Percentiles rank a stretch among this genome's conserved stretches.
These are phyloP conservation scores for Chalaropsis thielavioides DNA, from an alignment of 2,329 filamentous ascomycete species.

Conservation along the genomic window DNA sequence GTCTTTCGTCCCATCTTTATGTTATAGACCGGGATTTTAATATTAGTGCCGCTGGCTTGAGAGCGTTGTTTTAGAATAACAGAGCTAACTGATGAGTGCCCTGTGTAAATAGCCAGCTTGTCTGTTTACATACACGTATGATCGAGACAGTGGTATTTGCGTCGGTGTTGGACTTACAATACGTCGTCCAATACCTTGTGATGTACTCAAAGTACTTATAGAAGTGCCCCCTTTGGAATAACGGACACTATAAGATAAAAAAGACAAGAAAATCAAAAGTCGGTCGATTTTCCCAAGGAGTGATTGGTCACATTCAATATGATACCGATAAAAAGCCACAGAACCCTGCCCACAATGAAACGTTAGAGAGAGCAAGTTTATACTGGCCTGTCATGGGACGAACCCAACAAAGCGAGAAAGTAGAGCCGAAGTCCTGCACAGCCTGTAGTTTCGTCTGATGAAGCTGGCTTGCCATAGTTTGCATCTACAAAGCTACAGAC, in stretches of 20 bases:
- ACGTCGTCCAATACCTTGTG: too few relatives aligned
- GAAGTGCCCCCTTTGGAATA: background rate
- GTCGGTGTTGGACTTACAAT: background rate
- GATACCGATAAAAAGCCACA: background rate
- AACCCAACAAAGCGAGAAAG: background rate
- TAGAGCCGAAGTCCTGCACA: background rate
- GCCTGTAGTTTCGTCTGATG: background rate
- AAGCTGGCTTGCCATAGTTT: background rate
- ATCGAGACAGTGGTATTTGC: background rate
- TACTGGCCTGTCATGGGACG: background rate
- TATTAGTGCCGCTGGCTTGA: background rate
- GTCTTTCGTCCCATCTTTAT: conserved; percentile 8
- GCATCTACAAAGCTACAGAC: background rate
- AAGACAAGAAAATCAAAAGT: background rate
- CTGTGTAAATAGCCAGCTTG: too few relatives aligned
- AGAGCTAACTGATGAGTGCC: too few relatives aligned
- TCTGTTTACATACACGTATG: too few relatives aligned
- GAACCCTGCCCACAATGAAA: background rate
- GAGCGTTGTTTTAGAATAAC: background rate
- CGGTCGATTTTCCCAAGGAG: background rate
- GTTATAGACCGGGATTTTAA: conserved; percentile 8
- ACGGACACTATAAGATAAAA: background rate
- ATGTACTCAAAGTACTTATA: background rate
- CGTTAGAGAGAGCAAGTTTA: background rate
- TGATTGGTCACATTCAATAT: too few relatives aligned